These are phyloP conservation scores for Colletotrichum sp. DNA, from an alignment of 2,329 filamentous ascomycete species.

Conservation along the genomic window DNA sequence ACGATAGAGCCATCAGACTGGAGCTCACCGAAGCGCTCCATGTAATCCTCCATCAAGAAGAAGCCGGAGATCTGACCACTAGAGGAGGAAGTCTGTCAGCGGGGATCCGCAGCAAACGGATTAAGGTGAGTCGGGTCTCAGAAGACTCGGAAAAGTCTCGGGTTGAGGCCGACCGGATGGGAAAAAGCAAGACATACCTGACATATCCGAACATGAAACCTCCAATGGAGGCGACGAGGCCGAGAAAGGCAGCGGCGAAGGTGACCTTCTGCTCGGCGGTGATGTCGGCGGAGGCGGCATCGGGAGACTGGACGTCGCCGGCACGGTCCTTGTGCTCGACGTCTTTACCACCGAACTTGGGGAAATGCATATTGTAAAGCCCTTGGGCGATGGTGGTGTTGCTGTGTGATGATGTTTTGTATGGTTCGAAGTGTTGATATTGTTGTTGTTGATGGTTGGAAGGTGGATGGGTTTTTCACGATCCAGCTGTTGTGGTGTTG, in stretches of 20 bases:
- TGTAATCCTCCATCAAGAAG: slow-evolving; percentile 64
- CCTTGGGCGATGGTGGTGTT: neutral
- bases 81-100: neutral
- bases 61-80: slow-evolving; percentile 68
- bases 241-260: slow-evolving; percentile 51
- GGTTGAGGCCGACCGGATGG: neutral
- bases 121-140: neutral
- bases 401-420: neutral
- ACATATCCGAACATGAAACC: slow-evolving; percentile 65
- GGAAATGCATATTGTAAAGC: slow-evolving; percentile 5
- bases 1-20: slow-evolving; percentile 40
- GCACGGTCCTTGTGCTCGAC: slow-evolving; percentile 16
- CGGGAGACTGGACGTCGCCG: neutral
- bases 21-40: slow-evolving; percentile 55
- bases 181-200: slow-evolving; percentile 41
- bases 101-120: neutral
- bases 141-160: neutral
- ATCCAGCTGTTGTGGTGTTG: neutral
- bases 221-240: slow-evolving; percentile 57
- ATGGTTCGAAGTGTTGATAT: neutral
- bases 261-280: slow-evolving; percentile 35
- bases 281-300: slow-evolving; percentile 1
- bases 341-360: slow-evolving; percentile 14
- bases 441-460: neutral
- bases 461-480: neutral